Evolutionary conservation across 2,329 filamentous ascomycete species (phyloP).

Genomic region (Colletotrichum australisinense): DNA sequence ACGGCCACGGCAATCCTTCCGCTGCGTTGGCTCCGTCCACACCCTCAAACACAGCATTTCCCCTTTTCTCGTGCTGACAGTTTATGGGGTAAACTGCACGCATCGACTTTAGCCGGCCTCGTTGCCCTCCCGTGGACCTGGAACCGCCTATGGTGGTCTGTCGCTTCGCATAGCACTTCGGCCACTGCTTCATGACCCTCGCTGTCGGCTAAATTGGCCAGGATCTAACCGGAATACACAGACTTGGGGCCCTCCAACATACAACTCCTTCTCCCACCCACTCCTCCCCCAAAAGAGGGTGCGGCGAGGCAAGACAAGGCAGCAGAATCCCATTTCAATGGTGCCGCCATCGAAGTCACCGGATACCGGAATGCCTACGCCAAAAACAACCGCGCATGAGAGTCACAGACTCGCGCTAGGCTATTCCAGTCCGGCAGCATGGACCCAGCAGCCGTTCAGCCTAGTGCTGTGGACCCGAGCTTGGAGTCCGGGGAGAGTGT

Average conservation of each 20-base stretch:
- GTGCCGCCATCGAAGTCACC: neutral
- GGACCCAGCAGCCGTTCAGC: neutral
- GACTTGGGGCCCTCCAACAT: neutral
- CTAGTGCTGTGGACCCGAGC: slow-evolving; percentile 5
- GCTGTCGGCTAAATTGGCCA: slow-evolving; percentile 11
- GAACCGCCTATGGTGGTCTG: neutral
- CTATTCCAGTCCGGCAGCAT: neutral
- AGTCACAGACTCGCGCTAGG: neutral
- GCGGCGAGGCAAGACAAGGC: neutral
- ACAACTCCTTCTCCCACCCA: neutral
- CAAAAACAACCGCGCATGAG: neutral
- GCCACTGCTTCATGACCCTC: neutral
- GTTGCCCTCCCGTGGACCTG: slow-evolving; percentile 13
- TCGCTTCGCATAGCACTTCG: neutral
- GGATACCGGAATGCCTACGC: neutral
- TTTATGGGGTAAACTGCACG: neutral
- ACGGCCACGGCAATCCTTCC: neutral
- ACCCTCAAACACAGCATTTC: neutral
- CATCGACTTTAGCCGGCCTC: slow-evolving; percentile 22
- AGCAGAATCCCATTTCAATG: neutral
- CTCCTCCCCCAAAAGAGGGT: neutral
- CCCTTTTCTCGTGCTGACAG: neutral
- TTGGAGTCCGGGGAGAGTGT: neutral
- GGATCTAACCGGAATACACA: neutral
- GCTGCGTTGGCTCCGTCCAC: neutral